Base-by-base conservation (phyloP, 2,329 filamentous ascomycete species). In the Claviceps spartinae region DNA sequence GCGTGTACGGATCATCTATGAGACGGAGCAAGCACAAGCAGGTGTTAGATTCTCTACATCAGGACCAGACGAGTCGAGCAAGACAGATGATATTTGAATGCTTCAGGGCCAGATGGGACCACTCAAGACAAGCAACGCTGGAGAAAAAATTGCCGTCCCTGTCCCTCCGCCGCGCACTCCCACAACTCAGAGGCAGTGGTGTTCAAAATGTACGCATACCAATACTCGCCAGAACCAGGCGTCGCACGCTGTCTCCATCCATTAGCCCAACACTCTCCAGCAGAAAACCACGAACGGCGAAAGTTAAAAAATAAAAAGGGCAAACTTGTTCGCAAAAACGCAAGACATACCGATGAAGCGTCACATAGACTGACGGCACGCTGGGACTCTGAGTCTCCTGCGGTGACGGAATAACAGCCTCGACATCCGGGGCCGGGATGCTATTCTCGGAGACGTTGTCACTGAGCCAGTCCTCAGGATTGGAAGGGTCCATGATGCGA, bases 1-100 rank as follows among this genome's bases (percentile, higher is more conserved):
- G 57, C 1, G 69, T 72, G 53, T 71, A 72, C 4, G 67, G 67
- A 49, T 72, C 69, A 58, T 72, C 69, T 70, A 52, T 24, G 13
- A 2, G 30, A 34, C 3, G 30, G 30, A 34, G 30, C 1, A 34
- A 34, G 30, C 30, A 11, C 30, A 34, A 11, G 9, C 1, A 34
- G 3, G 30, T 34, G 30, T 34, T 34, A 34, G 30, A 34, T 4
- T 34, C 30, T 34, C 30, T 34, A 34, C 9, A 13, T 11, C 13
- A 24, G 20, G 40, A 9, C 22, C n/a, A 52, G 18, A 20, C 9
- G 22, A 50, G n/a, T 34, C 4, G 16, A 46, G 5, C 13, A 1
- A 42, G 2, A 4, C 11, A 18, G 13, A 20, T 9, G 16, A 22
- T 13, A 16, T 18, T 20, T 22, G 8, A 30, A 30, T 30, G 8